These are phyloP conservation scores for Talaromyces marneffei DNA, from an alignment of 2,329 filamentous ascomycete genomes.

Conservation along the genomic window DNA sequence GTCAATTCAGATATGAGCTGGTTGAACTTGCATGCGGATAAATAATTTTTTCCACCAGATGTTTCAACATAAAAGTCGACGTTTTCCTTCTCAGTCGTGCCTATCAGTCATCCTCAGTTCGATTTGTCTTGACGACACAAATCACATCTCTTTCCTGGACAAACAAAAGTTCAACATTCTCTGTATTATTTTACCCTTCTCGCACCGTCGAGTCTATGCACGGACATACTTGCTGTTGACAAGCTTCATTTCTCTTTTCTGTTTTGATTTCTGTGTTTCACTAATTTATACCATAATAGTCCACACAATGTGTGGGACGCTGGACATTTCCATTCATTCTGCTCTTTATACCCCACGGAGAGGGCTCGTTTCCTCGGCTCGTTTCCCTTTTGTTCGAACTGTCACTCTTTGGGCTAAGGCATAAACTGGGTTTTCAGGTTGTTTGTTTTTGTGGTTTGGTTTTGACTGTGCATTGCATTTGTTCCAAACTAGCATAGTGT, in stretches of 20 bases:
- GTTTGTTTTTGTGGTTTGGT: not conserved
- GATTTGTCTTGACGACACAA: not conserved
- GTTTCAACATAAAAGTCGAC: not conserved
- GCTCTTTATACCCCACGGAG: not conserved
- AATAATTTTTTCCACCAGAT: not conserved
- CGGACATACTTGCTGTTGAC: slow-evolving; percentile 1
- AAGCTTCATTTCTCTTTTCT: not conserved
- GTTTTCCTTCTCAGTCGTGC: not conserved
- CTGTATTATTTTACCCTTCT: not conserved
- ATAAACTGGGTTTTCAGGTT: not conserved
- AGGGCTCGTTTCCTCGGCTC: not conserved
- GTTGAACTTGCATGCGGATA: slow-evolving; percentile 30
- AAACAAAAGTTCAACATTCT: not conserved
- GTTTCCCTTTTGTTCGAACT: not conserved
- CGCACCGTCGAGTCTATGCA: slow-evolving; percentile 1
- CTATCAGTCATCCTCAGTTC: not conserved
- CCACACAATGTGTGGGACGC: slow-evolving; percentile 1
- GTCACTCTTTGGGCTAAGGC: not conserved
- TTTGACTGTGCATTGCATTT: slow-evolving; percentile 1
- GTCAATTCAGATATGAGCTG: slow-evolving; percentile 41
- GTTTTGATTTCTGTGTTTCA: not conserved
- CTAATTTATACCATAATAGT: slow-evolving; percentile 3
- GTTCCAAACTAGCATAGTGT: slow-evolving; percentile 5
- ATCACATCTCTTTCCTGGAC: not conserved
- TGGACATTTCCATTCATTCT: not conserved